A percentile compares a stretch with the other conserved stretches of the same genome.
phyloP scores from a whole-genome alignment of 768 basidiomycete species.

The Hemileccinum impolitum region DNA sequence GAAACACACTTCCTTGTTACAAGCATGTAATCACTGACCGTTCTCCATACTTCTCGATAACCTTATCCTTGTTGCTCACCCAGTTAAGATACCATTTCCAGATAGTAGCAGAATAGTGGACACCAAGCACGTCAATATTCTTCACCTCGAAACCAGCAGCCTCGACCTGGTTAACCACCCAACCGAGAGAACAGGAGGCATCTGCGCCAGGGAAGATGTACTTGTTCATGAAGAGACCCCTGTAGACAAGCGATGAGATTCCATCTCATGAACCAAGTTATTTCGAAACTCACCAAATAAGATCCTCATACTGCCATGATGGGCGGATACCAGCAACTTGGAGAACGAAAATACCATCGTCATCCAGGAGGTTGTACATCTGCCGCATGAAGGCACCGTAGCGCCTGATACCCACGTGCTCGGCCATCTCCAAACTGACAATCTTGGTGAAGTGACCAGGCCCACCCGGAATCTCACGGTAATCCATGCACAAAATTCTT shows the following conservation, averaged over 20 bases:
- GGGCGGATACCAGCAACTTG: constrained; percentile 98
- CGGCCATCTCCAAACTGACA: constrained; percentile 96
- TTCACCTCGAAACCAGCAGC: constrained; percentile 94
- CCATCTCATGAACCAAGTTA: too few relatives aligned
- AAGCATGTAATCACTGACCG: constrained; percentile 30
- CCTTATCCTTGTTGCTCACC: constrained; percentile 88
- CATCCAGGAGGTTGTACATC: constrained; percentile 89
- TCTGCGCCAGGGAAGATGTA: constrained; percentile 99
- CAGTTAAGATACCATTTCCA: constrained; percentile 97
- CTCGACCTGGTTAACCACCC: constrained; percentile 89
- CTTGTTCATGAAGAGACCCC: constrained; percentile 97
- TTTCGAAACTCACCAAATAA: constrained; percentile 66
- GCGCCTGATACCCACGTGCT: constrained; percentile 96
- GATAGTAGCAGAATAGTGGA: constrained; percentile 92
- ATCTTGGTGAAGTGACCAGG: constrained; percentile 86
- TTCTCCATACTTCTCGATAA: constrained; percentile 86
- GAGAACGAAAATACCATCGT: constrained; percentile 91
- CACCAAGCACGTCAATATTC: constrained; percentile 93
- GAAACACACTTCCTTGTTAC: neutral
- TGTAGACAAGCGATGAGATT: constrained; percentile 22
- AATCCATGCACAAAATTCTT: constrained; percentile 90
- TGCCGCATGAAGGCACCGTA: constrained; percentile 87
- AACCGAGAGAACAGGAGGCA: constrained; percentile 91
- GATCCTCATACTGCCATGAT: constrained; percentile 97
- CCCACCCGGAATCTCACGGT: constrained; percentile 81